Conservation (phyloP, 805 yeast species). For the Candida bentonensis region DNA sequence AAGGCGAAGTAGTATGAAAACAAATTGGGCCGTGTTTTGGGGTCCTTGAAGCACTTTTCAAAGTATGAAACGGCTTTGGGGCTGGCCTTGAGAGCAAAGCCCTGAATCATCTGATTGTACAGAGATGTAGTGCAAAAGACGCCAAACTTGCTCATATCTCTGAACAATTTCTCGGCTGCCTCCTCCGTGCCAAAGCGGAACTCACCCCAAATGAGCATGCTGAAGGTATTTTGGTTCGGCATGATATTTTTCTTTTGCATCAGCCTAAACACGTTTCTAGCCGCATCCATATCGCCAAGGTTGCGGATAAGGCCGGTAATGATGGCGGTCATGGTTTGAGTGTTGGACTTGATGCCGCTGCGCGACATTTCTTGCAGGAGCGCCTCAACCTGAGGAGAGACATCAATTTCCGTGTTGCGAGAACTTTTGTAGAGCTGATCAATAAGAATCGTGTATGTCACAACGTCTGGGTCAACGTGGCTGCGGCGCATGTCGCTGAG, state of each 20-base stretch:
- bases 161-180: constrained; percentile 12
- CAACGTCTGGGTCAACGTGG: constrained; percentile 39
- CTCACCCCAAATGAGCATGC: constrained; percentile 20
- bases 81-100: constrained; percentile 3
- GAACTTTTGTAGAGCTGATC: constrained; percentile 37
- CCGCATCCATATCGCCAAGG: constrained; percentile 34
- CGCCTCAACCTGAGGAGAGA: constrained; percentile 23
- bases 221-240: constrained; percentile 15
- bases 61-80: background rate
- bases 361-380: constrained; percentile 30
- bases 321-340: constrained; percentile 36
- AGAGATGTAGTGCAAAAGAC: constrained; percentile 15
- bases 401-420: constrained; percentile 30
- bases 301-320: constrained; percentile 39
- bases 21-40: background rate
- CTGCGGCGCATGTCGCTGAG: constrained; percentile 31
- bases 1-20: background rate
- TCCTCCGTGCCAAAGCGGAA: constrained; percentile 13
- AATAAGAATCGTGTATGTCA: constrained; percentile 47
- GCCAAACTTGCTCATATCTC: constrained; percentile 13
- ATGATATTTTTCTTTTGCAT: constrained; percentile 23
- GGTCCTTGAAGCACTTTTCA: background rate
- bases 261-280: constrained; percentile 33
- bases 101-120: constrained; percentile 20
- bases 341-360: constrained; percentile 27